A percentile compares a stretch with the other conserved stretches of the same genome.
Evolutionary conservation across 2,329 filamentous ascomycete genomes (phyloP).

Genomic region (Teratosphaeria zuluensis): DNA sequence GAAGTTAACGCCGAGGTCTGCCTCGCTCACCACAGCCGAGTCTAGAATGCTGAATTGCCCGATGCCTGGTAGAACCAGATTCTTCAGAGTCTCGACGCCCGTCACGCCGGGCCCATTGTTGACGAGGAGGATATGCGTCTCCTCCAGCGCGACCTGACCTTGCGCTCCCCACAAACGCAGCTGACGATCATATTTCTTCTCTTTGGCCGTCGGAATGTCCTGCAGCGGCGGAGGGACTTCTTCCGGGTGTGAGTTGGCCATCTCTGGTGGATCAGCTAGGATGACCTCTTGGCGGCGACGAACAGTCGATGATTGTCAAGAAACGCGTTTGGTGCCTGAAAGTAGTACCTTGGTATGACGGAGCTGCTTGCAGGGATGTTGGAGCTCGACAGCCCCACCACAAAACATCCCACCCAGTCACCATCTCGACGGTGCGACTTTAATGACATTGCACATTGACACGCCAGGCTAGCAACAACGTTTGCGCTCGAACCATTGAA

Average conservation of each 20-base stretch:
- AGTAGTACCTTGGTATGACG: too few species aligned
- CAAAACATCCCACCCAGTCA: background rate
- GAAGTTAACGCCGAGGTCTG: constrained; percentile 92
- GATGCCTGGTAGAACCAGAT: constrained; percentile 87
- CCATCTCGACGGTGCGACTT: too few species aligned
- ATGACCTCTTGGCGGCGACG: background rate
- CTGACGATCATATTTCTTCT: constrained; percentile 80
- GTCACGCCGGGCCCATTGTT: constrained; percentile 82
- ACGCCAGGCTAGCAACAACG: too few species aligned
- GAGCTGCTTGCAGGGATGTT: background rate
- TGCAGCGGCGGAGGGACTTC: constrained; percentile 37
- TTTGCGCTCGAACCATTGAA: background rate
- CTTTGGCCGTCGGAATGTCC: constrained; percentile 46
- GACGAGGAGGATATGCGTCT: constrained; percentile 80
- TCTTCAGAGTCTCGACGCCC: constrained; percentile 87
- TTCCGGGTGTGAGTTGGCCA: background rate
- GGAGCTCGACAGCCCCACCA: too few species aligned
- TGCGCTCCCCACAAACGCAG: constrained; percentile 89
- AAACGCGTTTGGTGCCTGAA: background rate
- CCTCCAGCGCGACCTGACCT: constrained; percentile 82
- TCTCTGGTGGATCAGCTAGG: constrained; percentile 10
- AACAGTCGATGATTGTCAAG: background rate
- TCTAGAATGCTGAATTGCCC: constrained; percentile 89
- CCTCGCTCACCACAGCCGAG: constrained; percentile 62
- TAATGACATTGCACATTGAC: background rate